These are phyloP conservation scores for Exophiala sp. DNA, from an alignment of 2,329 filamentous ascomycete species.

Conservation along the genomic window DNA sequence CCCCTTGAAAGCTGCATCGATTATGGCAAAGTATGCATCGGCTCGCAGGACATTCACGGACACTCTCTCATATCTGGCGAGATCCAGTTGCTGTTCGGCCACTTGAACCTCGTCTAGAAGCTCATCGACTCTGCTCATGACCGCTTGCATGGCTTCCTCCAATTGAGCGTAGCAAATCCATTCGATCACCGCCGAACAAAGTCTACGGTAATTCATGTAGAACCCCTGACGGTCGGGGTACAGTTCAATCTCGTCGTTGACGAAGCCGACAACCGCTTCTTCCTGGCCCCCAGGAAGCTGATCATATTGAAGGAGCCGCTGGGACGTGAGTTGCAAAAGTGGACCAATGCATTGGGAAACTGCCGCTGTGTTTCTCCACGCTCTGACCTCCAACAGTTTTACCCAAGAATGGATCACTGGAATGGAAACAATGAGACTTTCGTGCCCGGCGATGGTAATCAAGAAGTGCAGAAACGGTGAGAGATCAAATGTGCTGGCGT, in stretches of 20 bases:
- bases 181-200: conserved; percentile 82
- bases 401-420: conserved; percentile 88
- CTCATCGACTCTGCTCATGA: conserved; percentile 70
- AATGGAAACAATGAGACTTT: conserved; percentile 88
- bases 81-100: conserved; percentile 38
- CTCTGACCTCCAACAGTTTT: conserved; percentile 65
- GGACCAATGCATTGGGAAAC: conserved; percentile 61
- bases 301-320: conserved; percentile 81
- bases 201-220: conserved; percentile 88
- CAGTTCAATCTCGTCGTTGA: conserved; percentile 92
- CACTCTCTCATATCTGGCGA: conserved; percentile 29
- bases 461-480: conserved; percentile 73
- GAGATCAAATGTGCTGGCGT: conserved; percentile 62
- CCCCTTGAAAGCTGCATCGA: conserved; percentile 82
- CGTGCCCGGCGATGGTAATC: conserved; percentile 70
- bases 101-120: conserved; percentile 52
- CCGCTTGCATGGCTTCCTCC: conserved; percentile 78
- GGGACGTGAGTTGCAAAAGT: conserved; percentile 74
- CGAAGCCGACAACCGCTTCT: conserved; percentile 71
- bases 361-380: conserved; percentile 61
- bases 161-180: conserved; percentile 74
- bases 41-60: conserved; percentile 64
- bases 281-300: conserved; percentile 73
- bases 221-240: conserved; percentile 91
- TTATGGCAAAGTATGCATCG: conserved; percentile 82